These are phyloP conservation scores for Mycosphaerelloides madeirae DNA, from an alignment of 2,329 filamentous ascomycete genomes.

Conservation along the genomic window DNA sequence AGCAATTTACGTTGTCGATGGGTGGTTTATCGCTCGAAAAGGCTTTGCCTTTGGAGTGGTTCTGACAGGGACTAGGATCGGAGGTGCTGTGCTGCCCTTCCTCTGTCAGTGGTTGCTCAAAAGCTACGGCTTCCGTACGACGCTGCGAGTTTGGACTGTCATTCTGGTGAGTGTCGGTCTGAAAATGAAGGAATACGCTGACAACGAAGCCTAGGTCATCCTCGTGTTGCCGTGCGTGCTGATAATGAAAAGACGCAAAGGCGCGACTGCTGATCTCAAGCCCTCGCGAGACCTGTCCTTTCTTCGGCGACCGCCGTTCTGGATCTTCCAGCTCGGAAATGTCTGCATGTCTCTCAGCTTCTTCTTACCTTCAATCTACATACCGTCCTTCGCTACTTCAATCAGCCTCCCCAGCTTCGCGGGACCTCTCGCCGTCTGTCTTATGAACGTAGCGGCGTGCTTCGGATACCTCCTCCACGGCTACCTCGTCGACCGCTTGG, in stretches of 20 bases:
- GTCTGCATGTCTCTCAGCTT: constrained; percentile 41
- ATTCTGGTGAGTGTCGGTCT: constrained; percentile 27
- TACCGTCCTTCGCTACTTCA: constrained; percentile 39
- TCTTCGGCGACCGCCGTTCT: constrained; percentile 34
- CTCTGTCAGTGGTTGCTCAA: constrained; percentile 40
- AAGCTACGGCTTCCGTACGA: constrained; percentile 42
- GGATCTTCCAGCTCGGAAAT: constrained; percentile 41
- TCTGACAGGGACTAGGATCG: constrained; percentile 41
- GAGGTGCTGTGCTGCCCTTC: constrained; percentile 43
- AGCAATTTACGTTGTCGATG: constrained; percentile 47
- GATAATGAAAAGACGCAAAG: too few relatives aligned
- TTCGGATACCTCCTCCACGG: constrained; percentile 38
- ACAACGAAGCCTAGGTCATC: too few relatives aligned
- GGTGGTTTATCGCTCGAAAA: constrained; percentile 51
- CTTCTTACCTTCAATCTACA: constrained; percentile 42
- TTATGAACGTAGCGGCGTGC: constrained; percentile 37
- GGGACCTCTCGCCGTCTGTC: constrained; percentile 36
- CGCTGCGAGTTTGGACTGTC: constrained; percentile 42
- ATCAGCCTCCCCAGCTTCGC: constrained; percentile 34
- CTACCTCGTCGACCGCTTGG: constrained; percentile 35
- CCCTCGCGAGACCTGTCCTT: constrained; percentile 33
- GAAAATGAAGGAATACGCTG: too few relatives aligned
- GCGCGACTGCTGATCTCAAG: too few relatives aligned
- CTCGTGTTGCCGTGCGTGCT: too few relatives aligned
- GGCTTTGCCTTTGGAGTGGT: constrained; percentile 51